Conservation (phyloP, 495 filamentous ascomycete species). For the Penicillium turbatum region DNA sequence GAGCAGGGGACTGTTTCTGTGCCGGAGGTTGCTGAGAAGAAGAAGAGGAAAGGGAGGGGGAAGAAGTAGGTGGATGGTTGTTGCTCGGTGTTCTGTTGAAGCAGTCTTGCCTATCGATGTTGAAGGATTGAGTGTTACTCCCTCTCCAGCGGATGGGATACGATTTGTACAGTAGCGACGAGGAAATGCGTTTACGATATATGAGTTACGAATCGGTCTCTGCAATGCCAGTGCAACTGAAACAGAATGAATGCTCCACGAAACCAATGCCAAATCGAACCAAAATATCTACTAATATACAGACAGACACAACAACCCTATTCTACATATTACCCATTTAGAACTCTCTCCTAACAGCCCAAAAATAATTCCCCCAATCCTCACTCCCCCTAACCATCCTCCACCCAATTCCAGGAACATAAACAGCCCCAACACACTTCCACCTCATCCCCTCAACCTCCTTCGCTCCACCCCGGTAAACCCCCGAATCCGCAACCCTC, state of each 20-base stretch:
- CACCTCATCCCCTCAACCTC: slow-evolving; percentile 55
- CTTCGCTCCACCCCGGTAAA: slow-evolving; percentile 48
- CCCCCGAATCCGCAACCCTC: slow-evolving; percentile 36
- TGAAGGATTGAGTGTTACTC: too few species aligned
- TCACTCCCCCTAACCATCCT: slow-evolving; percentile 77
- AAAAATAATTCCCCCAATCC: slow-evolving; percentile 94
- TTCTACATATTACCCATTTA: slow-evolving; percentile 6
- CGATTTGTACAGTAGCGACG: too few species aligned
- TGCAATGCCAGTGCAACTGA: background rate
- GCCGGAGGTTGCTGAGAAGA: slow-evolving; percentile 50
- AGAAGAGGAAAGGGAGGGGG: slow-evolving; percentile 39
- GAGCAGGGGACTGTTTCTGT: slow-evolving; percentile 55
- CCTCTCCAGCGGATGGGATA: too few species aligned
- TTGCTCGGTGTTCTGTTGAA: too few species aligned
- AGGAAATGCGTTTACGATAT: background rate
- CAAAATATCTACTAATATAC: slow-evolving; percentile 2
- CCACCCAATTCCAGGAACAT: slow-evolving; percentile 90
- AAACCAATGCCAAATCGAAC: background rate
- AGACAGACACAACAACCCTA: background rate
- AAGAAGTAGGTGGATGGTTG: slow-evolving; percentile 13
- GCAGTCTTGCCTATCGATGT: too few species aligned
- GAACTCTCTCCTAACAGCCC: slow-evolving; percentile 67
- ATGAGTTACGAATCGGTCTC: background rate
- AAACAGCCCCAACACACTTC: slow-evolving; percentile 65
- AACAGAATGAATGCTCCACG: background rate